Base-by-base conservation (phyloP, 805 yeast genomes). In the Limtongozyma cylindracea region DNA sequence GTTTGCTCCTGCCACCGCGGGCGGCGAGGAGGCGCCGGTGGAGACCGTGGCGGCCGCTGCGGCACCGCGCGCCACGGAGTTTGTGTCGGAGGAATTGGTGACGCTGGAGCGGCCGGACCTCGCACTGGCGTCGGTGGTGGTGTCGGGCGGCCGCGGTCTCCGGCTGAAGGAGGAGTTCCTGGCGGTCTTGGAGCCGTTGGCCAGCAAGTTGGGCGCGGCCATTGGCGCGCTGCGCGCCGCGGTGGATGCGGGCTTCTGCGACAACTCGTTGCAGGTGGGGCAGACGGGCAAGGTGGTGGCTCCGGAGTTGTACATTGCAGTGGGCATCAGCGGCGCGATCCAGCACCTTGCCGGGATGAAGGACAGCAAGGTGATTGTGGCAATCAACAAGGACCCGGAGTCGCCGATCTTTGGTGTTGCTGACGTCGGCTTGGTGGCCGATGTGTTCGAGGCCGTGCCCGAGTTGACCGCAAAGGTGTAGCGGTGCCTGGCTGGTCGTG, bases 281-380 rank as follows among this genome's bases (percentile, higher is more conserved):
- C 98, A 84, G 50, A 84, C 98, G 7, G 98, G 98, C 34, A 88
- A 88, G 45, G 82, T 82, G 24, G 91, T 88, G 16, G 96, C 96
- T 6, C 98, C 98, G 19, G 93, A 82, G 19, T 57, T 82, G 29
- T 88, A 88, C 43, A 47, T 88, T 20, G 96, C 95, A 3, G 67
- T 82, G 19, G 98, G 98, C 30, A 64, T 88, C 26, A 73, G 92
- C 11, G 98, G 98, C 29, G 98, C 98, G 16, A 84, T 84, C 38
- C 98, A 84, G 51, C 98, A 84, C 49, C 53, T 88, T 37, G 98
- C 98, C 2, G 98, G 98, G 31, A 84, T 84, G 95, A 84, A 82
- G 48, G 95, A 84, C 41, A 62, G 94, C 19, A 84, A 80, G 51
- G 65, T 69, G 17, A 78, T 84, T 43, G 95, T 80, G 16, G 93